Base-by-base conservation (phyloP, 2,329 filamentous ascomycete species). In the Rutstroemia sp. region DNA sequence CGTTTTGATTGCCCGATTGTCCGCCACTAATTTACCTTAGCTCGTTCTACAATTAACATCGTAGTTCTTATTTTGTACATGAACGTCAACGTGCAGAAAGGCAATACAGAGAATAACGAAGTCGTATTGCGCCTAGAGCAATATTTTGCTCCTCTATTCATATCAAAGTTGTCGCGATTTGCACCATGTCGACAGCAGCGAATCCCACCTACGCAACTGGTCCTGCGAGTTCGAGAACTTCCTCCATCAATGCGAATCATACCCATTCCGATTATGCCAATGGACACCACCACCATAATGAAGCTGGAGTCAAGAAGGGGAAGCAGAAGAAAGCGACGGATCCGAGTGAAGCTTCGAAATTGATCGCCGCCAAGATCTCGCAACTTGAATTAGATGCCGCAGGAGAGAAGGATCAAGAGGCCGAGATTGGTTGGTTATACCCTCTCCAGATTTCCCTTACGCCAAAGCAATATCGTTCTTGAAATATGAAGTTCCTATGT, bases 371-470 rank as follows among this genome's bases (percentile, higher is more conserved):
- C 60, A 90, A 95, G 69, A 96, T 99, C 69, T 92, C 91, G 21
- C 94, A 97, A 75, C 77, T 99, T 58, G 94, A 99, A 72, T 88
- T 90, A 61, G 92, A 96, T 77, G 89, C 88, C 50, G 91, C 91
- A 10, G 89, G 90, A 58, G 92, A 96, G 71, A 96, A 95, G 73
- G 92, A 95, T 73, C 90, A 96, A 73, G 92, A 96, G 74, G 83
- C 88, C 59, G 94, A 97, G 77, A 96, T 99, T 70, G 90, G 91
- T 95, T 76, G 70, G 84, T 80, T 42, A 51, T 58, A 52, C 58
- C 63, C 60, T 42, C 64, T 63, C 50, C 57, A 42, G 60, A 54
- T 49, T 48, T 42, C 48, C 44, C 44, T 45, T 42, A 54, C 48
- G n/a, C 27, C 23, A 44, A 17, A 49, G 19, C 48, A 39, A 17